Evolutionary conservation across 192 early-diverging fungal species (phyloP).

Genomic region (Coemansia furcata): DNA sequence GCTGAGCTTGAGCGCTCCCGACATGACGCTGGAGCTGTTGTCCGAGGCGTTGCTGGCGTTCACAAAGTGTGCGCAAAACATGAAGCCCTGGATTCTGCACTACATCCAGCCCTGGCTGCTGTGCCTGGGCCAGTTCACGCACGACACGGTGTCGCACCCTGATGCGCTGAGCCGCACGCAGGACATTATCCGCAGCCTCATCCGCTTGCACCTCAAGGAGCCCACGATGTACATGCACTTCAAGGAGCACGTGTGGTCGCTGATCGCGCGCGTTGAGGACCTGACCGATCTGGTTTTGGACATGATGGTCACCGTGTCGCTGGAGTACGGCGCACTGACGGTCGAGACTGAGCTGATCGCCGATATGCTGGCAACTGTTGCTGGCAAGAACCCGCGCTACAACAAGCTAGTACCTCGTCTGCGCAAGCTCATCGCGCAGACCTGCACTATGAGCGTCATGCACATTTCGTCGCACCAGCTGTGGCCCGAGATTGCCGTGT

Average conservation of each 20-base stretch:
- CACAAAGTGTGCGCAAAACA: conserved; percentile 64
- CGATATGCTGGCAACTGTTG: conserved; percentile 82
- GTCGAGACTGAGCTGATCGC: conserved; percentile 80
- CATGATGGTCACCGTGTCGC: conserved; percentile 73
- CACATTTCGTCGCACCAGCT: conserved; percentile 77
- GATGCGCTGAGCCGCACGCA: conserved; percentile 56
- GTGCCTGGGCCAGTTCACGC: conserved; percentile 68
- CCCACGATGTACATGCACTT: conserved; percentile 80
- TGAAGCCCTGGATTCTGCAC: conserved; percentile 80
- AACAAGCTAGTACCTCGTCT: conserved; percentile 80
- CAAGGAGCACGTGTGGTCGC: conserved; percentile 83
- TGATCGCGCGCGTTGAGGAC: conserved; percentile 75
- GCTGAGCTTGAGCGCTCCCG: conserved; percentile 69
- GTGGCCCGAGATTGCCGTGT: conserved; percentile 91
- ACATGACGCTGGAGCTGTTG: conserved; percentile 87
- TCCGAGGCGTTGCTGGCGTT: conserved; percentile 83
- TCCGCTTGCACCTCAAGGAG: conserved; percentile 82
- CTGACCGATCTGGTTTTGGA: conserved; percentile 80
- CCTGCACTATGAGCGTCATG: conserved; percentile 68
- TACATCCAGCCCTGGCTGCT: conserved; percentile 89
- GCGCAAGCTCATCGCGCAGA: conserved; percentile 78
- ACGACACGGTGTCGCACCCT: conserved; percentile 35
- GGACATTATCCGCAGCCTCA: conserved; percentile 74
- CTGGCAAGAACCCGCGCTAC: conserved; percentile 69
- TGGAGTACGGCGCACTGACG: conserved; percentile 77